phyloP scores from a whole-genome alignment of 805 yeast genomes.

The Pichia insulana region DNA sequence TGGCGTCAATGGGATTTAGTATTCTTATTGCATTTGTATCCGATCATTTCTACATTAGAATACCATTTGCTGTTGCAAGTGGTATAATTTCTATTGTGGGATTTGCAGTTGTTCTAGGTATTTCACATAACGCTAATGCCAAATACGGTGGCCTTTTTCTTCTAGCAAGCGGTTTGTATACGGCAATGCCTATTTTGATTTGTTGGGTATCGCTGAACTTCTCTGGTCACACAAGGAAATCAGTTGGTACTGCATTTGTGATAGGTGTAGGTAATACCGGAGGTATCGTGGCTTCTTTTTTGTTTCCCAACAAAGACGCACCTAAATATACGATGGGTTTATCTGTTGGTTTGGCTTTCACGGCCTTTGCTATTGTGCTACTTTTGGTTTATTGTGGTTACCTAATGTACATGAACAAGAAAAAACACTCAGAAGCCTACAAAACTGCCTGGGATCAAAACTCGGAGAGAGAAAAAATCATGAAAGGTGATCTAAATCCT shows the following conservation, averaged over 20 bases:
- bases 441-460: constrained; percentile 22
- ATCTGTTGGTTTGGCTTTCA: constrained; percentile 40
- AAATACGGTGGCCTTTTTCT: constrained; percentile 61
- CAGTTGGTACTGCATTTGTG: constrained; percentile 41
- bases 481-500: constrained; percentile 34
- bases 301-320: constrained; percentile 45
- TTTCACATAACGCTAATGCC: constrained; percentile 20
- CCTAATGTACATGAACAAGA: constrained; percentile 26
- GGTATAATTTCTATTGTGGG: constrained; percentile 40
- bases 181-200: constrained; percentile 60
- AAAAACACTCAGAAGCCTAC: constrained; percentile 27
- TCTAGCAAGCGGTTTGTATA: constrained; percentile 47
- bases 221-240: constrained; percentile 53
- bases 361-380: constrained; percentile 32
- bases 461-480: constrained; percentile 23
- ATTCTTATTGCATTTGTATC: constrained; percentile 56
- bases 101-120: constrained; percentile 45
- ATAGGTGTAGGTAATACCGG: constrained; percentile 71
- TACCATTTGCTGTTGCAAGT: constrained; percentile 31
- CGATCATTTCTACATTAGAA: constrained; percentile 43
- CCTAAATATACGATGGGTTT: constrained; percentile 54
- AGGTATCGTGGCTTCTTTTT: constrained; percentile 55
- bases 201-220: constrained; percentile 61
- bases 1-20: constrained; percentile 60
- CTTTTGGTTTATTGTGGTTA: constrained; percentile 27